Evolutionary conservation across 306 rosid species (phyloP).

Genomic region (Myrica gale): DNA sequence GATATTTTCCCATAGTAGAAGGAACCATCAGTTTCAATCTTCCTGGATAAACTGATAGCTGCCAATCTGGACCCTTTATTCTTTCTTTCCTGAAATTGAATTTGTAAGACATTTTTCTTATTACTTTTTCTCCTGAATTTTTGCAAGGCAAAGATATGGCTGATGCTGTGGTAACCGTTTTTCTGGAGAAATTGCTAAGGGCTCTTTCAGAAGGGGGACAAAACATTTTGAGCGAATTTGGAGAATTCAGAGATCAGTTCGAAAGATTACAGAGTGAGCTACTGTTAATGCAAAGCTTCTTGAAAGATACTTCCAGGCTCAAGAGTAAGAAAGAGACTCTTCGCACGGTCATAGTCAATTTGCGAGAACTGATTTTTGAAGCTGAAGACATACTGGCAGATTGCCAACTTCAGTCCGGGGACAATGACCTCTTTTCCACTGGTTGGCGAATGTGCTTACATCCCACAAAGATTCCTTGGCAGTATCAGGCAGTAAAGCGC

Average conservation of each 20-base stretch:
- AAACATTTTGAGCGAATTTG: conserved; percentile 15
- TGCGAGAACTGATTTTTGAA: conserved; percentile 31
- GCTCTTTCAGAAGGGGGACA: conserved; percentile 35
- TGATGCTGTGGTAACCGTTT: conserved; percentile 33
- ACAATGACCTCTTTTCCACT: conserved; percentile 15
- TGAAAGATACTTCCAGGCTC: conserved; percentile 32
- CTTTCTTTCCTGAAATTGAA: not conserved
- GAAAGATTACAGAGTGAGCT: conserved; percentile 33
- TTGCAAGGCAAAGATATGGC: conserved; percentile 25
- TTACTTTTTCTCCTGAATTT: not conserved
- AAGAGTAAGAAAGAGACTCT: conserved; percentile 26
- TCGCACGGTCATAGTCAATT: not conserved
- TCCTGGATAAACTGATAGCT: not conserved
- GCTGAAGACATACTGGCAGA: conserved; percentile 43
- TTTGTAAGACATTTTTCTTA: not conserved
- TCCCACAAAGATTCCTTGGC: conserved; percentile 25
- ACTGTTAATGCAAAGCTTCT: conserved; percentile 33
- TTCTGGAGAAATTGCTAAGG: conserved; percentile 29
- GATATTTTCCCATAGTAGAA: no score
- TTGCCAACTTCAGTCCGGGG: conserved; percentile 25
- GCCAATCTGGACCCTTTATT: not conserved
- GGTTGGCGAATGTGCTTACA: conserved; percentile 26
- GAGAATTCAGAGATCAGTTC: conserved; percentile 33
- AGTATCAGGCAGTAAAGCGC: conserved; percentile 26
- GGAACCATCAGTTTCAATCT: no score